Conservation (phyloP, 306 rosid species). For the Rosa chinensis region DNA sequence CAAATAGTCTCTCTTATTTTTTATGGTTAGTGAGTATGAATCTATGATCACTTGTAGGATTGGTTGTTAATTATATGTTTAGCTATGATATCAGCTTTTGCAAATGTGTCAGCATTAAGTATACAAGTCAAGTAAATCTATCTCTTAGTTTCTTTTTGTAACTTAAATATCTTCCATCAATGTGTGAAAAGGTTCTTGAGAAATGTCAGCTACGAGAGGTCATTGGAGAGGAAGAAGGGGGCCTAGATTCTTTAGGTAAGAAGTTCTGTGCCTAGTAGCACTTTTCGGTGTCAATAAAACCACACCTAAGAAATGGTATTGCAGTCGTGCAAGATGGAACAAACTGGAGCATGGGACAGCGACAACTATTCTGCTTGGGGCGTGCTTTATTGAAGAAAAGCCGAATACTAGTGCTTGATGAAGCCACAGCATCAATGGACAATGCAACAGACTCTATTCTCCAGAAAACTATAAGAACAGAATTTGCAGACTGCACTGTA, state of each 20-base stretch:
- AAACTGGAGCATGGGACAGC: constrained; percentile 45
- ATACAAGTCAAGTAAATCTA: background rate
- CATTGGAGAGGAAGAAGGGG: constrained; percentile 22
- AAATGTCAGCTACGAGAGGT: constrained; percentile 34
- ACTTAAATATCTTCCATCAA: background rate
- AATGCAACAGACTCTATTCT: constrained; percentile 30
- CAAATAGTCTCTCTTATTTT: background rate
- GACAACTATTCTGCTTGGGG: constrained; percentile 38
- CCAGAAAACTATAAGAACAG: constrained; percentile 29
- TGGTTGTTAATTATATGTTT: background rate
- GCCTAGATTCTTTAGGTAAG: constrained; percentile 36
- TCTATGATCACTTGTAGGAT: background rate
- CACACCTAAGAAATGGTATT: background rate
- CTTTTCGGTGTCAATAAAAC: background rate
- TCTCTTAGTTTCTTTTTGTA: background rate
- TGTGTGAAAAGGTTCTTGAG: constrained; percentile 26
- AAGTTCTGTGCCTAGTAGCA: background rate
- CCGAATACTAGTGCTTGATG: constrained; percentile 34
- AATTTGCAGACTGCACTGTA: constrained; percentile 35
- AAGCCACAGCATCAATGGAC: constrained; percentile 43
- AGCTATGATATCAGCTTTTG: background rate
- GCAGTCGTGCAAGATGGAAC: constrained; percentile 35
- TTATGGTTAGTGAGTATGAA: background rate
- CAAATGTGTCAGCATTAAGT: background rate
- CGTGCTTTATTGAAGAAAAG: constrained; percentile 37